Base-by-base conservation (phyloP, 2,329 filamentous ascomycete species). In the Claviceps pazoutovae region DNA sequence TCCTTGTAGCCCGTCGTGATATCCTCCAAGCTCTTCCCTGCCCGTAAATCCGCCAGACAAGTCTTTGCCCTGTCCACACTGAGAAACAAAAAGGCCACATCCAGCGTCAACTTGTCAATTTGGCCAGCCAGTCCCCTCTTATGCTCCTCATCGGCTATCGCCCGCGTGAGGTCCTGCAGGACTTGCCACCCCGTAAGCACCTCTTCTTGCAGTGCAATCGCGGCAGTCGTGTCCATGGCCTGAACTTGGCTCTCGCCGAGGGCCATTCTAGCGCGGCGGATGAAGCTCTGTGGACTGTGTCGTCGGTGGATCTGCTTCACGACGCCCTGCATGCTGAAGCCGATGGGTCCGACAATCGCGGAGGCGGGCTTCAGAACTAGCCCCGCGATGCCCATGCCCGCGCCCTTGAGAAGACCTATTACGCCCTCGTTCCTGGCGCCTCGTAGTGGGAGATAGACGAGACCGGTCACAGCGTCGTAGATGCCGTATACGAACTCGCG, bases 321-420 rank as follows among this genome's bases (percentile, higher is more conserved):
- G 0, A 83, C 61, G 0, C 83, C 83, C 60, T 85, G 83, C 55
- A 83, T 70, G 0, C 78, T 74, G 57, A 81, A 86, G 0, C 79
- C 80, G 2, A 80, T 57, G 0, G 80, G 79, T 0, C 80, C 79
- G 1, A 82, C 61, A 1, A 83, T 53, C 5, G 82, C 83, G 0
- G 80, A 72, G 5, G 84, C 71, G 49, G 82, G 76, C 62, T 86
- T 86, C 30, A 85, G 69, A 2, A 84, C 71, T 23, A 84, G 74
- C 0, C 82, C 81, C 1, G 74, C 78, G 7, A 84, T 57, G 0
- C 82, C 82, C 71, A 80, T 82, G 14, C 78, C 81, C 0, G 81
- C 66, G 2, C 83, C 82, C 42, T 75, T 68, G 16, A 75, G 58
- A 39, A 74, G 68, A 0, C 72, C 73, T 17, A 64, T 51, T 0